A percentile compares a stretch with the other conserved stretches of the same genome.
Conservation (phyloP, 371 early-diverging fungal genomes). For the Saksenaea vasiformis region DNA sequence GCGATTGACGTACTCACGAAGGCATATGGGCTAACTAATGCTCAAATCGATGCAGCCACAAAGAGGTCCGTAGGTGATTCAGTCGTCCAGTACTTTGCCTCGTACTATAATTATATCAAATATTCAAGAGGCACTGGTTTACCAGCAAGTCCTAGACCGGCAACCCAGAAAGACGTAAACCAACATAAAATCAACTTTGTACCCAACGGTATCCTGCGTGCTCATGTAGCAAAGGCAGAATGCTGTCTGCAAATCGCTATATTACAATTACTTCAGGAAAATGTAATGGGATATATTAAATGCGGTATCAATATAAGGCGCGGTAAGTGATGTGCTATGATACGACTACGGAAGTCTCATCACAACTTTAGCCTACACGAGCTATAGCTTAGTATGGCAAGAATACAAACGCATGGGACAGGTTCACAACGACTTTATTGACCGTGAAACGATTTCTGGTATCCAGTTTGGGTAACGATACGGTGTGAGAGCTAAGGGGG, state of each 20-base stretch:
- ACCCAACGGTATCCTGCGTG: slow-evolving; percentile 64
- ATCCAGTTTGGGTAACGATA: slow-evolving; percentile 53
- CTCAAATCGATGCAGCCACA: slow-evolving; percentile 63
- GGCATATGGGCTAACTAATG: slow-evolving; percentile 54
- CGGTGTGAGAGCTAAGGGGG: not conserved
- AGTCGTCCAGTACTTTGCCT: slow-evolving; percentile 41
- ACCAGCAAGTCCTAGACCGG: slow-evolving; percentile 44
- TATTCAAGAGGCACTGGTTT: slow-evolving; percentile 38
- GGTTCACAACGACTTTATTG: slow-evolving; percentile 46
- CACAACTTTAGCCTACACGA: slow-evolving; percentile 38
- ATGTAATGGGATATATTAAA: slow-evolving; percentile 62
- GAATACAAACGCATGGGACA: slow-evolving; percentile 58
- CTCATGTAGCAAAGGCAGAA: slow-evolving; percentile 64
- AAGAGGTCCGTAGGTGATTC: slow-evolving; percentile 53
- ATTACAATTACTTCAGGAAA: slow-evolving; percentile 61
- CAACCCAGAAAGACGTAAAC: slow-evolving; percentile 32
- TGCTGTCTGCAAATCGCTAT: slow-evolving; percentile 61
- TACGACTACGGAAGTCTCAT: not conserved
- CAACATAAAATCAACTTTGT: slow-evolving; percentile 40
- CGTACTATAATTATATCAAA: slow-evolving; percentile 49
- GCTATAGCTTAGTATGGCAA: slow-evolving; percentile 57
- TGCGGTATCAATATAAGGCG: slow-evolving; percentile 64
- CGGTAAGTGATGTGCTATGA: slow-evolving; percentile 37
- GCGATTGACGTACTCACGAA: slow-evolving; percentile 58
- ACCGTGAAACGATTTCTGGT: slow-evolving; percentile 52